Base-by-base conservation (phyloP, 2,329 filamentous ascomycete genomes). In the Fusarium succisae region DNA sequence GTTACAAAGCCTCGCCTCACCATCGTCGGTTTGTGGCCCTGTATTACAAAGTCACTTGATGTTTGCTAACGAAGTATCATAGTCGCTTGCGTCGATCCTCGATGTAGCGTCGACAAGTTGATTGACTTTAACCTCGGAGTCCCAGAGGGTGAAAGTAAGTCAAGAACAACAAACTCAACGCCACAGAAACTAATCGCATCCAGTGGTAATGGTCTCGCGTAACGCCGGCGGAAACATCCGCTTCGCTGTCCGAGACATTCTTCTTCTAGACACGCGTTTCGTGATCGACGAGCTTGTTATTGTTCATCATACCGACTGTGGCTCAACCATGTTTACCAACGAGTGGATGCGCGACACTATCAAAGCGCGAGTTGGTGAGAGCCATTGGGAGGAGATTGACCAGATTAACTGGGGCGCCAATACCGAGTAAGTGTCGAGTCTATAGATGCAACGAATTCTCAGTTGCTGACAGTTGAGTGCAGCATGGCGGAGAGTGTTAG, bases 391-490 rank as follows among this genome's bases (percentile, higher is more conserved):
- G 5, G 47, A 50, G 15, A 50, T 50, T 13, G 28, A n/a, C 14
- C 22, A n/a, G 14, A 50, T 30, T 6, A 8, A 50, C 11, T 50
- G 28, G 47, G 47, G 28, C 10, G 26, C 47, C 10, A 50, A 50
- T 4, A 50, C 28, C 3, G 28, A 50, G 47, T 50, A n/a, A 50
- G 18, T 28, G 0, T 7, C 14, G 12, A 14, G 12, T 9, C 24
- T 26, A 24, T 8, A 15, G 18, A 20, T 45, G 5, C 5, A 3
- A 20, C 4, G 0, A 26, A 0, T 4, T 6, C 3, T 10, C 8
- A 14, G 8, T 28, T 14, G 8, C 13, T 47, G 8, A 47, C 3
- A 4, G 1, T 0, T 28, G 44, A 11, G 2, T 51, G 5, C 6
- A 53, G 50, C 17, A 53, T 53, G 50, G 50, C 32, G 13, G 32